Percentiles rank a stretch among this genome's conserved stretches.
phyloP scores from a whole-genome alignment of 106 monocot genomes.

The Ottelia alismoides region DNA sequence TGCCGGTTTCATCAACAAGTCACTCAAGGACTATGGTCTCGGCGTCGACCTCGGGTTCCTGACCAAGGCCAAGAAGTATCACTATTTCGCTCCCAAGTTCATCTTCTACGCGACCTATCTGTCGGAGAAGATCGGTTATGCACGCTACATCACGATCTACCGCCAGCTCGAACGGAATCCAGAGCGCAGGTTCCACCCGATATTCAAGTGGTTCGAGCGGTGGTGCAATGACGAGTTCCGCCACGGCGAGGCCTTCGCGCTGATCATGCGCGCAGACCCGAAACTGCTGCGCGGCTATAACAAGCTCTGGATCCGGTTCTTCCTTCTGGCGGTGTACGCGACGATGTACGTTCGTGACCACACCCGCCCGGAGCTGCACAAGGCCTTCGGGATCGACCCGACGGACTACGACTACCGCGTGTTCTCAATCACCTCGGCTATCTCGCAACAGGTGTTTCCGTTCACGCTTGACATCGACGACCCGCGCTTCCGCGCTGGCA shows the following conservation, averaged over 20 bases:
- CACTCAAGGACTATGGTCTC: slow-evolving; percentile 86
- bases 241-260: slow-evolving; percentile 94
- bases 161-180: slow-evolving; percentile 87
- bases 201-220: slow-evolving; percentile 98
- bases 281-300: slow-evolving; percentile 98
- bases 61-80: slow-evolving; percentile 94
- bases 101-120: slow-evolving; percentile 95
- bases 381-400: too few relatives aligned
- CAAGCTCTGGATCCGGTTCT: slow-evolving; percentile 89
- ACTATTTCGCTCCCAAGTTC: slow-evolving; percentile 98
- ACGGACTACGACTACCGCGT: too few relatives aligned
- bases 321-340: slow-evolving; percentile 98
- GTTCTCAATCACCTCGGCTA: too few relatives aligned
- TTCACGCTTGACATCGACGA: too few relatives aligned
- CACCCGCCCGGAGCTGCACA: too few relatives aligned
- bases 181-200: slow-evolving; percentile 82
- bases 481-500: too few relatives aligned
- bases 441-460: too few relatives aligned
- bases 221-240: slow-evolving; percentile 99
- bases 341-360: too few relatives aligned
- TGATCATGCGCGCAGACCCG: slow-evolving; percentile 89
- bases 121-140: slow-evolving; percentile 96
- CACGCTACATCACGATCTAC: slow-evolving; percentile 96
- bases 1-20: slow-evolving; percentile 97
- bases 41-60: slow-evolving; percentile 89